Percentiles rank a stretch among this genome's conserved stretches.
Evolutionary conservation across 208 protist species (phyloP).

Genomic region (Acanthamoeba royreba): DNA sequence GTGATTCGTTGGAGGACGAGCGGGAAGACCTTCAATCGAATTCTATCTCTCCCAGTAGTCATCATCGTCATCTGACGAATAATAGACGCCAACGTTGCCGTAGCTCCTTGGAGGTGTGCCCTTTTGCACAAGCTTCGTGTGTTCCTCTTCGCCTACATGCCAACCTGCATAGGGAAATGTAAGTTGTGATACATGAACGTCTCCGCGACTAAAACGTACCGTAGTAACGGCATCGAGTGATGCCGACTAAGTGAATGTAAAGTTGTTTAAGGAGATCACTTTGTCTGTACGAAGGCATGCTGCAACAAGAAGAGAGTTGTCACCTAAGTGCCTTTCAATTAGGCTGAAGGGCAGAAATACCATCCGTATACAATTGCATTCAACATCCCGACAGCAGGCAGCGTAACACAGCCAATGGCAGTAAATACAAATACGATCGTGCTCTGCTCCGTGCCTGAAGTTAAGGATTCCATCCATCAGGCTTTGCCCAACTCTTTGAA

Average conservation of each 20-base stretch:
- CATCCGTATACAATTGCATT: background rate
- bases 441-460: background rate
- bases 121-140: background rate
- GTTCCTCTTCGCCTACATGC: background rate
- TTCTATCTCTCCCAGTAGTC: conserved; percentile 14
- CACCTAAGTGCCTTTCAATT: background rate
- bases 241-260: background rate
- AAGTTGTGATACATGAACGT: background rate
- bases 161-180: background rate
- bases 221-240: background rate
- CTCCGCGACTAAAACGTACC: background rate
- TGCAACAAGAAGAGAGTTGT: background rate
- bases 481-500: too few relatives aligned
- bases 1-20: too few relatives aligned
- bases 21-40: too few relatives aligned
- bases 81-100: background rate
- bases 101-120: background rate
- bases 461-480: too few relatives aligned
- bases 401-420: background rate
- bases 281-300: background rate
- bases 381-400: background rate
- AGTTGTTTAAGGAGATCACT: background rate
- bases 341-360: background rate
- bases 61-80: background rate
- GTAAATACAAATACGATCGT: background rate